Base-by-base conservation (phyloP, 768 basidiomycete species). In the Paxillus ammoniavirescens region DNA sequence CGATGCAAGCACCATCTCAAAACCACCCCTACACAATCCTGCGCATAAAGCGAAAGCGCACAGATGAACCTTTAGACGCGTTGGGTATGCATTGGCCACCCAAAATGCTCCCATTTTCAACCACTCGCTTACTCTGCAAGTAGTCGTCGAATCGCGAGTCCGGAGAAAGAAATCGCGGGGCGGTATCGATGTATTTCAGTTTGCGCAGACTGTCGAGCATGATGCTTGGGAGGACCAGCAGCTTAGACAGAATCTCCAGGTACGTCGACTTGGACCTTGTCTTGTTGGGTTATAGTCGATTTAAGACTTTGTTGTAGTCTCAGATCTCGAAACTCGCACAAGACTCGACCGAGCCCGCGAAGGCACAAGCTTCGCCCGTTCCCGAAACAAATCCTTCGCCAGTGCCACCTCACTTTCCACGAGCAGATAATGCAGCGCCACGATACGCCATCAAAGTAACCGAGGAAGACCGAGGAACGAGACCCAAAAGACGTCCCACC, bases 11-110 rank as follows among this genome's bases (percentile, higher is more conserved):
- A 12, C 65, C 63, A 42, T 12, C 49, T 17, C 58, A 49, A 36
- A 63, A 65, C 45, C 77, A 77, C 49, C 67, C 81, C 7, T 87
- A 82, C 62, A 87, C 90, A 1, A 86, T 92, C 61, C 69, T 92
- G 31, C 82, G 91, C 31, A 90, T 92, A 69, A 92, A 92, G 67
- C 79, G 90, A 33, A 91, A 91, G 63, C 77, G 91, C 21, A 87
- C 81, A 35, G 90, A 92, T 59, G 90, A 91, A 63, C 87, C 90
- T 35, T 73, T 91, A 44, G 90, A 92, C 71, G 90, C 87, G 35
- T 75, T 92, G 58, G 86, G 90, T 87, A 73, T 61, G 75, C 68
- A 37, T 56, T 52, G 28, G 37, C 49, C 58, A 44, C 53, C 52
- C 45, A n/a, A 33, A 42, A 50, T 51, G 48, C 38, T 51, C 43